These are phyloP conservation scores for Pleurostoma richardsiae DNA, from an alignment of 2,329 filamentous ascomycete genomes.

Conservation along the genomic window DNA sequence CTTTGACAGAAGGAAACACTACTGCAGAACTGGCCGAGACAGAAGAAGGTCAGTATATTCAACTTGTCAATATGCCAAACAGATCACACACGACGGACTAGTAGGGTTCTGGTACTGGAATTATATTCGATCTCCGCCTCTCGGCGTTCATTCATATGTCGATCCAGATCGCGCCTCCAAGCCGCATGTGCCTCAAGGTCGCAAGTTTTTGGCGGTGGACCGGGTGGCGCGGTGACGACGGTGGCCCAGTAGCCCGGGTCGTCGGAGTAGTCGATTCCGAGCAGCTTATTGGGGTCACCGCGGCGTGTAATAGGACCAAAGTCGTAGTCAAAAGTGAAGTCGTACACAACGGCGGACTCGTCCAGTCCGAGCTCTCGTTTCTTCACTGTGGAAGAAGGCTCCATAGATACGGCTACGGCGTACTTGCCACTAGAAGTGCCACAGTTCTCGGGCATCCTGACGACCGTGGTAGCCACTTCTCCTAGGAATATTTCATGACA, in stretches of 20 bases:
- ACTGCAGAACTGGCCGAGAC: too few species aligned
- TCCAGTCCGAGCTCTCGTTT: conserved; percentile 17
- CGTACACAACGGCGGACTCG: conserved; percentile 17
- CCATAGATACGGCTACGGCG: conserved; percentile 27
- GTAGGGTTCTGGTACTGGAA: too few species aligned
- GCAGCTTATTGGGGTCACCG: background rate
- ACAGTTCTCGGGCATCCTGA: conserved; percentile 33
- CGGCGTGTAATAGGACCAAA: conserved; percentile 25
- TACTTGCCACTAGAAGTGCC: conserved; percentile 26
- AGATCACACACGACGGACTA: too few species aligned
- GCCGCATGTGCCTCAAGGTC: too few species aligned
- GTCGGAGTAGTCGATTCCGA: conserved; percentile 31
- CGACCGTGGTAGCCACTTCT: conserved; percentile 28
- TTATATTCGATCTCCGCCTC: too few species aligned
- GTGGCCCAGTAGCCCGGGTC: conserved; percentile 28
- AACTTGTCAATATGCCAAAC: too few species aligned
- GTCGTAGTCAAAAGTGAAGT: conserved; percentile 34
- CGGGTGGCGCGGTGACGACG: conserved; percentile 12
- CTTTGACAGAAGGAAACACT: too few species aligned
- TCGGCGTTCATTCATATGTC: too few species aligned
- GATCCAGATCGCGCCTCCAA: too few species aligned
- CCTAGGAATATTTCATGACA: conserved; percentile 30
- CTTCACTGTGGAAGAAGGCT: conserved; percentile 2
- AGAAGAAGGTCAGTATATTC: too few species aligned
- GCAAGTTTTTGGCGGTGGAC: too few species aligned